Conservation (phyloP, 2,329 filamentous ascomycete species). For the Diaporthe citriasiana region DNA sequence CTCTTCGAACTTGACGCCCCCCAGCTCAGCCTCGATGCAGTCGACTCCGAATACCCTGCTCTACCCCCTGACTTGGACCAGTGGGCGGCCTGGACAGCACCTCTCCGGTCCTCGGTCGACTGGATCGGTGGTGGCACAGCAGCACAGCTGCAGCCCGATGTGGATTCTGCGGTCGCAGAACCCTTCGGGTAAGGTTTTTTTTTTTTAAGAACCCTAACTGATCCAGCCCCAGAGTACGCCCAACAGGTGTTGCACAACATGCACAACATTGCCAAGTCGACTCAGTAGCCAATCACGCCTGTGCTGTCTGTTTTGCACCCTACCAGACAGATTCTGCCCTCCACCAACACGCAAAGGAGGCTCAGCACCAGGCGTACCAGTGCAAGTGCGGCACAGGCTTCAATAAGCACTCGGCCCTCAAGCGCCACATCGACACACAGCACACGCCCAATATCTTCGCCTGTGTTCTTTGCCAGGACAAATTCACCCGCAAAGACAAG, state of each 20-base stretch:
- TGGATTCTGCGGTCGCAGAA: neutral
- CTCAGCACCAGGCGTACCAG: neutral
- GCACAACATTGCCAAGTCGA: too few species aligned
- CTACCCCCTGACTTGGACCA: neutral
- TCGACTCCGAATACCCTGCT: neutral
- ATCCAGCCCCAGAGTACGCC: too few species aligned
- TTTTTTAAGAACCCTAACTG: too few species aligned
- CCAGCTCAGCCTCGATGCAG: neutral
- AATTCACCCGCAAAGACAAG: neutral
- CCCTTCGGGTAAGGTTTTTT: constrained; percentile 8
- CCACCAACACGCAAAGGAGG: neutral
- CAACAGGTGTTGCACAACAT: too few species aligned
- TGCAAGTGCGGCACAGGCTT: neutral
- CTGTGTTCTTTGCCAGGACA: neutral
- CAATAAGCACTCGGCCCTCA: neutral
- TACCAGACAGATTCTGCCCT: neutral
- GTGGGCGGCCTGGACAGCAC: neutral
- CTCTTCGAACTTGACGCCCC: neutral
- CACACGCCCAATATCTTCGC: neutral
- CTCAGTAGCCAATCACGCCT: neutral
- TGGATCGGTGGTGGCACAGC: neutral
- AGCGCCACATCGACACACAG: neutral
- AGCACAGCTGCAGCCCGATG: neutral
- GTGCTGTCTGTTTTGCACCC: neutral
- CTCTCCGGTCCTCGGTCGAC: too few species aligned